Evolutionary conservation across 2,329 filamentous ascomycete genomes (phyloP).

Genomic region (Cytospora paraplurivora): DNA sequence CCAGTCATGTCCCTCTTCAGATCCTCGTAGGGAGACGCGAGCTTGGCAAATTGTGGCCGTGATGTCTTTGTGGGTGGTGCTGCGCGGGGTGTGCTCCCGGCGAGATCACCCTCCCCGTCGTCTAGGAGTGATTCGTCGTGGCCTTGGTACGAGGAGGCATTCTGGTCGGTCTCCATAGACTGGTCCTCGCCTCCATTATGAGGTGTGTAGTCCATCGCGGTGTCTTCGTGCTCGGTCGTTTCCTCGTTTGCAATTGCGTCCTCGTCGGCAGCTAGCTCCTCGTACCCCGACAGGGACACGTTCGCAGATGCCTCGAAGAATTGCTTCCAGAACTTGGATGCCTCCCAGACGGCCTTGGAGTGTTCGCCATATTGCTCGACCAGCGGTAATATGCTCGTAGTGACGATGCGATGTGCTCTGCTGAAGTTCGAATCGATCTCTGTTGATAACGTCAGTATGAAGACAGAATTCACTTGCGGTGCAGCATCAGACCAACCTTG

Average conservation of each 20-base stretch:
- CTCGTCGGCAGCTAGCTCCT: slow-evolving; percentile 75
- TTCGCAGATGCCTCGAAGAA: slow-evolving; percentile 99
- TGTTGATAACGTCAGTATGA: slow-evolving; percentile 39
- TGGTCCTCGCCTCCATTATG: slow-evolving; percentile 33
- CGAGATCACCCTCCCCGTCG: slow-evolving; percentile 58
- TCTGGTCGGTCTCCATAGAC: slow-evolving; percentile 41
- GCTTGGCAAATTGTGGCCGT: slow-evolving; percentile 60
- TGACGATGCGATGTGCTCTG: slow-evolving; percentile 93
- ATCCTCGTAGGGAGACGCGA: slow-evolving; percentile 76
- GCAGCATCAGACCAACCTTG: slow-evolving; percentile 65
- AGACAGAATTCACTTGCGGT: not conserved
- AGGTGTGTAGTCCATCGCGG: slow-evolving; percentile 41
- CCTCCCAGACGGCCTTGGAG: slow-evolving; percentile 93
- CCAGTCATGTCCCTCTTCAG: slow-evolving; percentile 67
- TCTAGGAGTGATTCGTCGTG: slow-evolving; percentile 69
- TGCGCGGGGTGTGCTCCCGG: slow-evolving; percentile 68
- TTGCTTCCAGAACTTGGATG: slow-evolving; percentile 99
- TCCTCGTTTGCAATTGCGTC: slow-evolving; percentile 50
- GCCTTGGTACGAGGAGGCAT: slow-evolving; percentile 35
- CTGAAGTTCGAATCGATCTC: slow-evolving; percentile 99
- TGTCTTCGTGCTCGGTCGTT: slow-evolving; percentile 59
- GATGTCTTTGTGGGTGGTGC: slow-evolving; percentile 52
- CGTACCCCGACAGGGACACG: slow-evolving; percentile 92
- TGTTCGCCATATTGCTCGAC: slow-evolving; percentile 96
- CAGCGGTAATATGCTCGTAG: slow-evolving; percentile 85